A percentile compares a stretch with the other conserved stretches of the same genome.
Evolutionary conservation across 148 eudicot species (phyloP).

Genomic region (Drosera capensis): DNA sequence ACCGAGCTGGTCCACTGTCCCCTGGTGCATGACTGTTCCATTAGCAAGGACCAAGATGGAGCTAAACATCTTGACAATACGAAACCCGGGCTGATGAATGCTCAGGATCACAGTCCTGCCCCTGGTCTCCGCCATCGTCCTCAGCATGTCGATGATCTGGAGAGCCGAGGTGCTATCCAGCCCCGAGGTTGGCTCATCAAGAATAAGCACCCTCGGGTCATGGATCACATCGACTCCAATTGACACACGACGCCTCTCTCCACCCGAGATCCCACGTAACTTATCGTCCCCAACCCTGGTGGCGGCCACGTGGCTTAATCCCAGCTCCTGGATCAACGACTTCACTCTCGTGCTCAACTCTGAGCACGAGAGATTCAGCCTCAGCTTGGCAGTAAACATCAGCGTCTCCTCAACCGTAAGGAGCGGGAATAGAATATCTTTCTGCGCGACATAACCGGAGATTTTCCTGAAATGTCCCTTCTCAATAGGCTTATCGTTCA

Average conservation of each 20-base stretch:
- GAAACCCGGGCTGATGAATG: constrained; percentile 90
- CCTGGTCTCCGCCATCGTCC: constrained; percentile 66
- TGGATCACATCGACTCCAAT: constrained; percentile 89
- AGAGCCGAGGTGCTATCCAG: constrained; percentile 88
- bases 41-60: constrained; percentile 66
- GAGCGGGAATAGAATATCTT: constrained; percentile 77
- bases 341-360: constrained; percentile 40
- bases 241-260: constrained; percentile 84
- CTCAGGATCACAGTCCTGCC: constrained; percentile 69
- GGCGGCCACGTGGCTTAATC: constrained; percentile 50
- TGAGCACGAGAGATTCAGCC: constrained; percentile 29
- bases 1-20: constrained; percentile 54
- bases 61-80: constrained; percentile 69
- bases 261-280: constrained; percentile 81
- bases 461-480: constrained; percentile 47
- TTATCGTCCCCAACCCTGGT: constrained; percentile 57
- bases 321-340: constrained; percentile 60
- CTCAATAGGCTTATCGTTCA: constrained; percentile 41
- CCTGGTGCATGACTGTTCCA: constrained; percentile 70
- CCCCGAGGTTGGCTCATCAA: constrained; percentile 98
- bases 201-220: constrained; percentile 69
- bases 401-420: constrained; percentile 89
- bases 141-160: constrained; percentile 81
- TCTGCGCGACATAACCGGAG: constrained; percentile 96
- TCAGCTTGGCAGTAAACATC: constrained; percentile 54